phyloP scores from a whole-genome alignment of 2,329 filamentous ascomycete genomes.

The Elsinoe ampelina region DNA sequence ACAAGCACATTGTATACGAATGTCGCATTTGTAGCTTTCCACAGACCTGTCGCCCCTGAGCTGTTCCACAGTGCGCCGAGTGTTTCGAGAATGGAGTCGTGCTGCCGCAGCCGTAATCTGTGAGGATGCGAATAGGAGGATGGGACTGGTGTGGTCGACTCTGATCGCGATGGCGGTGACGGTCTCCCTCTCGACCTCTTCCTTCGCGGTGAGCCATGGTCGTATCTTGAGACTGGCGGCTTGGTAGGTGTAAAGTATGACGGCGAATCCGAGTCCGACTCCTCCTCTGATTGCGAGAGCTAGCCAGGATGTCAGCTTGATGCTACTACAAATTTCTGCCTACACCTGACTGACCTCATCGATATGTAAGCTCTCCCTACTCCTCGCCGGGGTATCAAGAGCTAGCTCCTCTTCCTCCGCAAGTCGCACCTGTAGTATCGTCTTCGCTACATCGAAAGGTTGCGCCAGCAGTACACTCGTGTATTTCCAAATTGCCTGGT shows the following conservation, averaged over 20 bases:
- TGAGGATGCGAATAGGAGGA: constrained; percentile 37
- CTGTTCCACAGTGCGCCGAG: constrained; percentile 81
- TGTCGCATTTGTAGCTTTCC: constrained; percentile 86
- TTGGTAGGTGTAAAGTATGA: constrained; percentile 73
- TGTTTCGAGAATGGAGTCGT: constrained; percentile 77
- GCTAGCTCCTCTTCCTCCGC: constrained; percentile 25
- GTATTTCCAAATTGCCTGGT: constrained; percentile 88
- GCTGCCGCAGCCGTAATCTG: constrained; percentile 60
- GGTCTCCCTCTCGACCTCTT: constrained; percentile 37
- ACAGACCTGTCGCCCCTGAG: constrained; percentile 83
- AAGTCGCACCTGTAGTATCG: constrained; percentile 68
- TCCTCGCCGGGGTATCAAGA: background rate
- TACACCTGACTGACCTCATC: constrained; percentile 17
- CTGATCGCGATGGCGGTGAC: constrained; percentile 31
- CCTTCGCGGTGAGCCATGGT: constrained; percentile 30
- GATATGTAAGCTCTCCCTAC: background rate
- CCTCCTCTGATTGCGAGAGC: constrained; percentile 42
- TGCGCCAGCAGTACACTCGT: constrained; percentile 80
- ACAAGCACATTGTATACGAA: constrained; percentile 85
- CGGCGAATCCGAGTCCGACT: constrained; percentile 60
- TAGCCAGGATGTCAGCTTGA: background rate
- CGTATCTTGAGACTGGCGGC: constrained; percentile 30
- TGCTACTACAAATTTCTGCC: no score
- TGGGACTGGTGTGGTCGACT: constrained; percentile 31
- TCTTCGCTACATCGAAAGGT: constrained; percentile 96